Evolutionary conservation across 805 yeast genomes (phyloP), one percentile per base, ranked within the genome.

Genomic region (Candida sakaeoensis): DNA sequence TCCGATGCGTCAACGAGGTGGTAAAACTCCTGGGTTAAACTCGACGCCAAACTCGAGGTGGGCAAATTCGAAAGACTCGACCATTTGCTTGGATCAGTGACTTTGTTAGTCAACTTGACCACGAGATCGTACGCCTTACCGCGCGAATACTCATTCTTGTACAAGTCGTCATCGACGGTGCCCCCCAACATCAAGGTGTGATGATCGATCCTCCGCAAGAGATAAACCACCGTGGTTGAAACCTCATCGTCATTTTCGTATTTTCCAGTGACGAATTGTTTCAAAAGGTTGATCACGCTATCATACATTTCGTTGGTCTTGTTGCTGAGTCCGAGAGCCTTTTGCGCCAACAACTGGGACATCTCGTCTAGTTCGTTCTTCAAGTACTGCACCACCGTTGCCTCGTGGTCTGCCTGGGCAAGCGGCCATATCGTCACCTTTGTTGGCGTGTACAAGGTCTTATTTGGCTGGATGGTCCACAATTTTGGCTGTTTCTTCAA

Each of bases 201-300:
- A 21, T 14, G 13, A 33, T 64, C 67, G 6, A 64, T 48, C 24
- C 48, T 40, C 29, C 72, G 46, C 12, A 68, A 52, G 3, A 68
- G 44, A 8, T 55, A 51, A 6, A 60, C 63, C 13, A 80, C 60
- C 16, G 75, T 55, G 0, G 86, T 71, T 38, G 74, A 79, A 5
- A 73, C 56, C 10, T 57, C 57, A 2, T 62, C 65, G 15, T 72
- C 69, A 51, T 76, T 72, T 13, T 61, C 52, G 23, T 74, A 51
- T 34, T 80, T 78, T 0, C 80, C 82, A 5, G 77, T 74, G 2
- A 77, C 69, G 53, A 76, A 82, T 30, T 76, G 75, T 43, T 71
- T 74, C 39, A 83, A 52, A 34, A 82, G 46, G 15, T 60, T 62
- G 10, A 80, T 51, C 3, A 75, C 57, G 1, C 68, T 65, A 0